Percentiles rank a stretch among this genome's conserved stretches.
Evolutionary conservation across 805 yeast genomes (phyloP).

Genomic region (Wickerhamiella lipophila): DNA sequence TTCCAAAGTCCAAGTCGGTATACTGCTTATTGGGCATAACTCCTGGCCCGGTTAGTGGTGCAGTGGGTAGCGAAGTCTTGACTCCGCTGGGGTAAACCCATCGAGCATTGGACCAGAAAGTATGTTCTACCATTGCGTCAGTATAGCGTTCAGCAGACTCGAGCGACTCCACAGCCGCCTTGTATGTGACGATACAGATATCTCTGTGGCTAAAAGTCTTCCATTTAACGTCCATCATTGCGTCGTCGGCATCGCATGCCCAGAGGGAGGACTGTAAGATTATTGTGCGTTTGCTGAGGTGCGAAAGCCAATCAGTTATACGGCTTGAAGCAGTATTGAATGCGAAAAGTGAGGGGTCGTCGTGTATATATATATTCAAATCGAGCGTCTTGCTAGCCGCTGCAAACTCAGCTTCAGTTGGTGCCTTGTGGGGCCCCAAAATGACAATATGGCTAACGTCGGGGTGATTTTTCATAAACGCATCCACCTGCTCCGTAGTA

Average conservation of each 20-base stretch:
- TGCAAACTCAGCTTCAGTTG: neutral
- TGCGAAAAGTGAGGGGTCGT: neutral
- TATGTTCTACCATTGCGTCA: conserved; percentile 10
- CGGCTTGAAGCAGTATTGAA: neutral
- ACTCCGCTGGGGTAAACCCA: neutral
- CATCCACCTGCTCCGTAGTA: neutral
- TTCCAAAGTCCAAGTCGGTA: neutral
- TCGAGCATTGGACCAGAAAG: neutral
- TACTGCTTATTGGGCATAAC: neutral
- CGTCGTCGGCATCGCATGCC: conserved; percentile 5
- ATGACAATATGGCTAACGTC: neutral
- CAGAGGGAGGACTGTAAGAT: neutral
- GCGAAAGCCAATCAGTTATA: neutral
- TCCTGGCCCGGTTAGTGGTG: conserved; percentile 3
- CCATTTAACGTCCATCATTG: conserved; percentile 1
- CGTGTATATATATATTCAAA: neutral
- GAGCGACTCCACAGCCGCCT: neutral
- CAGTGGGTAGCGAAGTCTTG: neutral
- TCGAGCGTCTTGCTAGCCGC: neutral
- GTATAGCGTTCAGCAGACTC: conserved; percentile 4
- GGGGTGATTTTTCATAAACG: neutral
- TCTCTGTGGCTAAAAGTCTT: conserved; percentile 6
- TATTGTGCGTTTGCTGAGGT: neutral
- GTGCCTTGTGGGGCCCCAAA: conserved; percentile 7
- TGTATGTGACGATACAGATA: conserved; percentile 3